Percentiles rank a stretch among this genome's conserved stretches.
These are phyloP conservation scores for Leishmania arabica DNA, from an alignment of 208 protist genomes.

Conservation along the genomic window DNA sequence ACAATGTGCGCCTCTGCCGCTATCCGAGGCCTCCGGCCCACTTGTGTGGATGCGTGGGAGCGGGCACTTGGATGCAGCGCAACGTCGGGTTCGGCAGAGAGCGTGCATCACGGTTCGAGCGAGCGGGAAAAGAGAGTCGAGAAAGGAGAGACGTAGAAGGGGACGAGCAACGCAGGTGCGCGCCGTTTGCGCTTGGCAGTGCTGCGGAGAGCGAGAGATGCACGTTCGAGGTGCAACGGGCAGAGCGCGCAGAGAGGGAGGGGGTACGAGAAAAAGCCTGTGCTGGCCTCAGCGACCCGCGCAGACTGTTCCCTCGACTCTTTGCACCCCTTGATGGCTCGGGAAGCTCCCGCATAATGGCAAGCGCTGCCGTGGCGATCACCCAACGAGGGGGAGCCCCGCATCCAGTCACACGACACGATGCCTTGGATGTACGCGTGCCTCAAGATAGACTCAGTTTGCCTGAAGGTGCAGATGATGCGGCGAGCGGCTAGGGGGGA, in stretches of 20 bases:
- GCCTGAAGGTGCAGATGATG: not conserved
- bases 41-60: not conserved
- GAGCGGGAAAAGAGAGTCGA: not conserved
- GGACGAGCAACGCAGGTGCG: too few relatives aligned
- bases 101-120: not conserved
- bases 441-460: not conserved
- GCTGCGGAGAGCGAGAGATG: not conserved
- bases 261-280: not conserved
- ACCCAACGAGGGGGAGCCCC: too few relatives aligned
- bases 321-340: not conserved
- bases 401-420: not conserved
- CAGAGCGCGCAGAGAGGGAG: too few relatives aligned
- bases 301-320: not conserved
- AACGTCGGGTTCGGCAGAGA: not conserved
- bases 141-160: not conserved
- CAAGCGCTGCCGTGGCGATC: not conserved
- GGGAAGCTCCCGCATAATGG: not conserved
- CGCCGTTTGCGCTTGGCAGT: not conserved
- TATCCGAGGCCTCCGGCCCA: not conserved
- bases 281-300: not conserved
- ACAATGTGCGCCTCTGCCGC: not conserved
- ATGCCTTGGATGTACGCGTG: not conserved
- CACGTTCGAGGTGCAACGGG: not conserved
- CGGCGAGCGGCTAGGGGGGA: not conserved
- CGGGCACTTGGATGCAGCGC: not conserved